A percentile compares a stretch with the other conserved stretches of the same genome.
Evolutionary conservation across 2,329 filamentous ascomycete genomes (phyloP).

Genomic region (Ceratocystis papillata): DNA sequence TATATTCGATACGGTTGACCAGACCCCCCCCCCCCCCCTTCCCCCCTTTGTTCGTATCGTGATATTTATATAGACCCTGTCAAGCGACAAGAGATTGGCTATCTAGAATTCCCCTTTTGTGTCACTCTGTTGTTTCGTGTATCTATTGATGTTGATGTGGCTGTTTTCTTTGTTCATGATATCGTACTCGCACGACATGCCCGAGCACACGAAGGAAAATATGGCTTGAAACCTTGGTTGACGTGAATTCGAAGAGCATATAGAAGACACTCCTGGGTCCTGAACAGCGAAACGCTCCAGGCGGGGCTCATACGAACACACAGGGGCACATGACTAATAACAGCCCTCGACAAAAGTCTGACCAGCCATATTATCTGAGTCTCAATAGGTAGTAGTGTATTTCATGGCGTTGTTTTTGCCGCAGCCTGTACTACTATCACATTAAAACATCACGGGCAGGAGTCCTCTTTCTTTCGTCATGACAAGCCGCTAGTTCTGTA

Average conservation of each 20-base stretch:
- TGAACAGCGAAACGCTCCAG: too few relatives aligned
- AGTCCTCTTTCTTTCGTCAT: not conserved
- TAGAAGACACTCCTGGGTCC: too few relatives aligned
- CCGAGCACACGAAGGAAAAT: not conserved
- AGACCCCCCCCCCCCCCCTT: not conserved
- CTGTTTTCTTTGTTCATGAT: not conserved
- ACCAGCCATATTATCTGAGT: too few relatives aligned
- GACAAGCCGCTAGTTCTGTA: not conserved
- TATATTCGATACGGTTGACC: not conserved
- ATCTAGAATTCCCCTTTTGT: not conserved
- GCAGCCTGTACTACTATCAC: too few relatives aligned
- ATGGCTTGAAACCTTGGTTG: not conserved
- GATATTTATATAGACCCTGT: not conserved
- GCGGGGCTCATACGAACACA: too few relatives aligned
- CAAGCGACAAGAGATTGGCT: not conserved
- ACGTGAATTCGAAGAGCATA: not conserved
- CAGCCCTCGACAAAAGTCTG: too few relatives aligned
- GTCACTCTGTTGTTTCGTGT: not conserved
- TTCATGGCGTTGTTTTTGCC: too few relatives aligned
- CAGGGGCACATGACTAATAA: too few relatives aligned
- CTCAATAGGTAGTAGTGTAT: too few relatives aligned
- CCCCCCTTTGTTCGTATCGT: not conserved
- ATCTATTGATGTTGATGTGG: not conserved
- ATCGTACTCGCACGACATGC: conserved; percentile 4
- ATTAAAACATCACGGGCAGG: too few relatives aligned